Percentiles rank a stretch among this genome's conserved stretches.
Evolutionary conservation across 805 yeast species (phyloP).

Genomic region (Zygoascus ofunaensis): DNA sequence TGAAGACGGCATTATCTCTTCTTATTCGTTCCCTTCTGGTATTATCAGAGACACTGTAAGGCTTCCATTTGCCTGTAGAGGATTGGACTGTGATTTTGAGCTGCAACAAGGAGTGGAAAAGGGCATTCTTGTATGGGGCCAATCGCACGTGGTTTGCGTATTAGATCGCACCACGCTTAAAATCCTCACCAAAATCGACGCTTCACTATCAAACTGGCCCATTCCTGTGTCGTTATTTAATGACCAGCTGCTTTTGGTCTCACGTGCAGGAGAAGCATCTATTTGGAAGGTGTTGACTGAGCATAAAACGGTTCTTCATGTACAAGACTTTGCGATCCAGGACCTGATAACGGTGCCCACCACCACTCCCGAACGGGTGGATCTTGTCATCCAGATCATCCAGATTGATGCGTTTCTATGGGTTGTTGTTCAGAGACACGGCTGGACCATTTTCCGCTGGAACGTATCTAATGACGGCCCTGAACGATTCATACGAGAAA

Average conservation of each 20-base stretch:
- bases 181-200: conserved; percentile 3
- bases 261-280: conserved; percentile 3
- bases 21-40: conserved; percentile 9
- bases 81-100: conserved; percentile 5
- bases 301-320: neutral
- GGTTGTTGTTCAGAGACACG: conserved; percentile 13
- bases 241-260: conserved; percentile 7
- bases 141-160: conserved; percentile 10
- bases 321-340: neutral
- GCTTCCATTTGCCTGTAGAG: conserved; percentile 11
- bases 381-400: conserved; percentile 7
- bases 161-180: conserved; percentile 7
- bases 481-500: conserved; percentile 7
- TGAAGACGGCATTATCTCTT: conserved; percentile 4
- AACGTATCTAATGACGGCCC: conserved; percentile 5
- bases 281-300: conserved; percentile 1
- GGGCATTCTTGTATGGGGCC: conserved; percentile 15
- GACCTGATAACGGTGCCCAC: neutral
- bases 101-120: neutral
- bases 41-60: conserved; percentile 1
- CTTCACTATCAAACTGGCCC: conserved; percentile 15
- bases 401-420: conserved; percentile 10
- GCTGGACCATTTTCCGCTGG: conserved; percentile 16
- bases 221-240: conserved; percentile 11
- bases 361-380: neutral